Evolutionary conservation across 257 asterid species (phyloP).

Genomic region (Solanum appendiculatum): DNA sequence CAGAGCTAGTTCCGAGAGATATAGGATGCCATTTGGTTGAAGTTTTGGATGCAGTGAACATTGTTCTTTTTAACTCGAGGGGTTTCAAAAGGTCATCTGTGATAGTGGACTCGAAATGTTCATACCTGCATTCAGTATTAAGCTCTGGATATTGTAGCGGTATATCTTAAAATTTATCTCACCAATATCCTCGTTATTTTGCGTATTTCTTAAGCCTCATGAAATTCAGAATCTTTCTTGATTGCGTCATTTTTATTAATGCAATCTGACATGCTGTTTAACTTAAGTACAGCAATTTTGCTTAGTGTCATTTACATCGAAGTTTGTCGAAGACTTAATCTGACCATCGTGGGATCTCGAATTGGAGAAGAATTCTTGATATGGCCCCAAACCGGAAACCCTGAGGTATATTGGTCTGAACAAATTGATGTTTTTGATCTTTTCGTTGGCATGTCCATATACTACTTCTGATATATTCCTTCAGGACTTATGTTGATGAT

Average conservation of each 20-base stretch:
- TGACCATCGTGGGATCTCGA: slow-evolving; percentile 86
- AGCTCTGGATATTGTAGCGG: slow-evolving; percentile 72
- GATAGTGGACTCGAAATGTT: slow-evolving; percentile 62
- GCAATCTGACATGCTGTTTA: slow-evolving; percentile 4
- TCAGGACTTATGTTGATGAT: background rate
- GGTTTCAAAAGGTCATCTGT: slow-evolving; percentile 73
- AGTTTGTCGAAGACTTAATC: slow-evolving; percentile 85
- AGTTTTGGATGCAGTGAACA: slow-evolving; percentile 82
- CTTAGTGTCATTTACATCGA: slow-evolving; percentile 88
- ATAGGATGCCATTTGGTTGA: slow-evolving; percentile 74
- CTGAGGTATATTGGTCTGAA: slow-evolving; percentile 47
- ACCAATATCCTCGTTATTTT: background rate
- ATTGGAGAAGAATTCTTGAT: slow-evolving; percentile 97
- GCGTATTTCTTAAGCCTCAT: background rate
- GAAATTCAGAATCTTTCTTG: background rate
- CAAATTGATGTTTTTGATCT: background rate
- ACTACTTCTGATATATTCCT: background rate
- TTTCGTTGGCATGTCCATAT: background rate
- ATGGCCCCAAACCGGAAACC: slow-evolving; percentile 92
- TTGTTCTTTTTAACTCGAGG: slow-evolving; percentile 61
- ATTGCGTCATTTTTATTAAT: background rate
- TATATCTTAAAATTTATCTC: slow-evolving; percentile 12
- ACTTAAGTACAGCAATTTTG: slow-evolving; percentile 61
- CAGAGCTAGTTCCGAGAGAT: slow-evolving; percentile 71
- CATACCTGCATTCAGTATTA: slow-evolving; percentile 78